A percentile compares a stretch with the other conserved stretches of the same genome.
Evolutionary conservation across 148 eudicot species (phyloP).

Genomic region (Selenicereus undatus): DNA sequence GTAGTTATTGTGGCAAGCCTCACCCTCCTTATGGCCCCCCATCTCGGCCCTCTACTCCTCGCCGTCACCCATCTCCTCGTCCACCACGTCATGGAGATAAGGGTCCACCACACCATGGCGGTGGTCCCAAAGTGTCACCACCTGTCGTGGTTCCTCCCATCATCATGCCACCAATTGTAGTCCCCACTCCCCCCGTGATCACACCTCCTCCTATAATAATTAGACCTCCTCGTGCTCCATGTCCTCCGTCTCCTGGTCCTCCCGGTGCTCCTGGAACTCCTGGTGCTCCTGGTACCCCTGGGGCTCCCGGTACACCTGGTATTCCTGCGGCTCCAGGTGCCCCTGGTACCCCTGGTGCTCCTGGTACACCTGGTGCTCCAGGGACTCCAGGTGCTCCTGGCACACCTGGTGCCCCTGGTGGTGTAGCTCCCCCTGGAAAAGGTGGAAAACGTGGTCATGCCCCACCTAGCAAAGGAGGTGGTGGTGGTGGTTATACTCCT

Average conservation of each 20-base stretch:
- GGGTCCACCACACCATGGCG: conserved; percentile 26
- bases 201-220: conserved; percentile 42
- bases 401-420: conserved; percentile 12
- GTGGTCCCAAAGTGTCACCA: conserved; percentile 25
- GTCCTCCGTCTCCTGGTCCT: conserved; percentile 37
- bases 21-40: conserved; percentile 34
- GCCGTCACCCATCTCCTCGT: neutral
- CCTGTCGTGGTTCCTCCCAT: conserved; percentile 47
- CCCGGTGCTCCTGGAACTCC: conserved; percentile 27
- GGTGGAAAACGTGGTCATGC: conserved; percentile 29
- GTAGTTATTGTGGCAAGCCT: conserved; percentile 51
- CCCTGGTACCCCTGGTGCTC: conserved; percentile 24
- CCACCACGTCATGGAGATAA: conserved; percentile 22
- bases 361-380: no score
- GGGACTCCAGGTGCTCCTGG: conserved; percentile 21
- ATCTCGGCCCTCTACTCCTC: conserved; percentile 1
- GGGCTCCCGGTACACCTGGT: conserved; percentile 21
- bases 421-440: conserved; percentile 7
- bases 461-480: conserved; percentile 20
- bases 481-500: conserved; percentile 19
- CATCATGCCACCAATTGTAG: conserved; percentile 25
- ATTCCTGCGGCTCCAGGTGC: conserved; percentile 13
- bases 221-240: conserved; percentile 39
- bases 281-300: conserved; percentile 20
- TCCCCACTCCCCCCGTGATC: conserved; percentile 26